A percentile compares a stretch with the other conserved stretches of the same genome.
These are phyloP conservation scores for Leccinum broughii DNA, from an alignment of 768 basidiomycete species.

Conservation along the genomic window DNA sequence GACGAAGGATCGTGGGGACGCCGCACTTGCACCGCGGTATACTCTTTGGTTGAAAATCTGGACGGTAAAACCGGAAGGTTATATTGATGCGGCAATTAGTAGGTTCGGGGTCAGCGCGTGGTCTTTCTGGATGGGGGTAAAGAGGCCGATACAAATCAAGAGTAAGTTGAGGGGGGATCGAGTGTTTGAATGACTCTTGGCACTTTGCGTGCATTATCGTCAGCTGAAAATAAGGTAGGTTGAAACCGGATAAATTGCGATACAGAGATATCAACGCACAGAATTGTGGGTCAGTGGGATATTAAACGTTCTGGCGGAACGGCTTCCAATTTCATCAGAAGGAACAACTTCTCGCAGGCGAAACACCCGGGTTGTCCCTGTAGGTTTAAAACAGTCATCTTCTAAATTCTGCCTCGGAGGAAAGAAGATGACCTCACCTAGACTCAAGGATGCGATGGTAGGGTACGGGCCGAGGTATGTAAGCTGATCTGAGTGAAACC, in stretches of 20 bases:
- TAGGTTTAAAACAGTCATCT: background rate
- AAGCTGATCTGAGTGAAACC: conserved; percentile 78
- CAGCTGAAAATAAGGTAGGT: conserved; percentile 43
- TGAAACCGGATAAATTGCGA: background rate
- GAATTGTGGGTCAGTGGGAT: conserved; percentile 79
- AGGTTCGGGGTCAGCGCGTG: conserved; percentile 35
- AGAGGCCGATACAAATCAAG: conserved; percentile 74
- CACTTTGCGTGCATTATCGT: conserved; percentile 87
- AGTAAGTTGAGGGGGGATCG: conserved; percentile 67
- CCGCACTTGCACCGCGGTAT: conserved; percentile 76
- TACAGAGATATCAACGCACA: conserved; percentile 40
- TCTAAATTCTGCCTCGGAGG: background rate
- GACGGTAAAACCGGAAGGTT: conserved; percentile 84
- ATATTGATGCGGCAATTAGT: conserved; percentile 80
- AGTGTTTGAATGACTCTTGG: conserved; percentile 82
- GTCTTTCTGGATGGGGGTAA: conserved; percentile 38
- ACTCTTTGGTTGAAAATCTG: conserved; percentile 67
- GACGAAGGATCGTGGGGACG: conserved; percentile 65
- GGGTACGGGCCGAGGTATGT: conserved; percentile 83
- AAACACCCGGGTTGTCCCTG: conserved; percentile 70
- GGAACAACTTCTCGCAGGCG: conserved; percentile 78
- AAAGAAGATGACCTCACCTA: conserved; percentile 47
- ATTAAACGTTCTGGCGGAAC: conserved; percentile 72
- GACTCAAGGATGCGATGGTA: conserved; percentile 82
- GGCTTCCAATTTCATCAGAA: conserved; percentile 51